These are phyloP conservation scores for Suhomyces choctaworum DNA, from an alignment of 1,139 yeast species.

Conservation along the genomic window DNA sequence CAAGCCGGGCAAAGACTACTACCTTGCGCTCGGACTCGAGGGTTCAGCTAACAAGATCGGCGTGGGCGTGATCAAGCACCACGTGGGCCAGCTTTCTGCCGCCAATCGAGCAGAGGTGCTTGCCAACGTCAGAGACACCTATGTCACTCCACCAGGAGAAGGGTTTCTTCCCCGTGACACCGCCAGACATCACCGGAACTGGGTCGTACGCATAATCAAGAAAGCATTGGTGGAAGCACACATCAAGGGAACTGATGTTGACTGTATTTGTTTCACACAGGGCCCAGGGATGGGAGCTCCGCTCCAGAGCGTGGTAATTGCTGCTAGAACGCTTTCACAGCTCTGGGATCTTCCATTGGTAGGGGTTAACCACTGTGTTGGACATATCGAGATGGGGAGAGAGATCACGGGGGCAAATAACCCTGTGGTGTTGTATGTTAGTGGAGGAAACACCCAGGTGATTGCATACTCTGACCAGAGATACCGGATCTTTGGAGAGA, in stretches of 20 bases:
- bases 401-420: constrained; percentile 94
- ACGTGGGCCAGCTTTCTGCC: constrained; percentile 49
- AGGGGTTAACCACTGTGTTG: constrained; percentile 96
- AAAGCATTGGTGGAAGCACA: constrained; percentile 65
- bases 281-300: constrained; percentile 99
- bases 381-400: constrained; percentile 98
- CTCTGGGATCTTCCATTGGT: constrained; percentile 83
- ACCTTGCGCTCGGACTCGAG: constrained; percentile 84
- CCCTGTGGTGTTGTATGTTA: constrained; percentile 93
- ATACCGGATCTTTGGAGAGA: constrained; percentile 95
- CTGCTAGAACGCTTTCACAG: constrained; percentile 83
- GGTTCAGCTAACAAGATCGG: constrained; percentile 97
- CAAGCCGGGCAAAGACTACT: constrained; percentile 49
- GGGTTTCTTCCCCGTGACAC: constrained; percentile 96
- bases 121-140: constrained; percentile 90
- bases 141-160: constrained; percentile 95
- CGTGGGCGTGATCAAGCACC: constrained; percentile 84
- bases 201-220: constrained; percentile 84
- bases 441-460: constrained; percentile 98
- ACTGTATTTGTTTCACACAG: constrained; percentile 92
- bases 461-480: constrained; percentile 93
- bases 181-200: constrained; percentile 92
- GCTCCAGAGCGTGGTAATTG: constrained; percentile 85
- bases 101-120: constrained; percentile 71
- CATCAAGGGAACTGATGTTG: constrained; percentile 60